Evolutionary conservation across 805 yeast species (phyloP).

Genomic region (Ogataea methylovora): DNA sequence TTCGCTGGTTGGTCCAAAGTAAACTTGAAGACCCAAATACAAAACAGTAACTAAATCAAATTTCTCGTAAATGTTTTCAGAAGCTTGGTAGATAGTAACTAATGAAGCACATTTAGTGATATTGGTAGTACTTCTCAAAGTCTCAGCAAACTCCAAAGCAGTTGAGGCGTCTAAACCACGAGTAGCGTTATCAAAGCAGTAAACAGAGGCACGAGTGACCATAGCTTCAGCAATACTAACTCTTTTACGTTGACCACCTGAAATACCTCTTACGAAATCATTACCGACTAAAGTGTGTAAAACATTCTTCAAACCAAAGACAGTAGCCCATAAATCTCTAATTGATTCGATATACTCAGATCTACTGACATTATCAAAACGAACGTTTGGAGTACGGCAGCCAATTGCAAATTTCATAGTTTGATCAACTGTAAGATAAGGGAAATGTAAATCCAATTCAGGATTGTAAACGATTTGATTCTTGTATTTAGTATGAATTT

Average conservation of each 20-base stretch:
- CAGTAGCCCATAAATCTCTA: constrained; percentile 42
- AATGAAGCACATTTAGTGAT: constrained; percentile 49
- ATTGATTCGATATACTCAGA: constrained; percentile 31
- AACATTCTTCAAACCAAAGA: constrained; percentile 53
- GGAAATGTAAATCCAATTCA: constrained; percentile 51
- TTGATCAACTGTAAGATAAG: constrained; percentile 47
- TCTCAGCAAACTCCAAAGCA: constrained; percentile 56
- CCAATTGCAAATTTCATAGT: constrained; percentile 49
- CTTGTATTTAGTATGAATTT: constrained; percentile 39
- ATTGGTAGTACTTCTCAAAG: constrained; percentile 53
- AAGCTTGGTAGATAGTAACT: constrained; percentile 63
- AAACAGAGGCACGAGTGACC: constrained; percentile 43
- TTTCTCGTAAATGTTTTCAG: constrained; percentile 52
- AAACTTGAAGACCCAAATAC: constrained; percentile 56
- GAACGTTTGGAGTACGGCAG: constrained; percentile 52
- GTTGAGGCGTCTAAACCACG: constrained; percentile 68
- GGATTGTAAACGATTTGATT: constrained; percentile 47
- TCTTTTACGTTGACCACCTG: constrained; percentile 70
- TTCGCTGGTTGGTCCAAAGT: constrained; percentile 44
- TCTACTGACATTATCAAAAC: constrained; percentile 34
- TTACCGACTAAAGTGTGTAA: constrained; percentile 58
- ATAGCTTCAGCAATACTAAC: constrained; percentile 63
- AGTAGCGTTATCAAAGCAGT: constrained; percentile 65
- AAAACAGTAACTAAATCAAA: constrained; percentile 57
- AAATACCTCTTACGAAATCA: constrained; percentile 61